Evolutionary conservation across 192 early-diverging fungal genomes (phyloP).

Genomic region (Geranomyces michiganensis): DNA sequence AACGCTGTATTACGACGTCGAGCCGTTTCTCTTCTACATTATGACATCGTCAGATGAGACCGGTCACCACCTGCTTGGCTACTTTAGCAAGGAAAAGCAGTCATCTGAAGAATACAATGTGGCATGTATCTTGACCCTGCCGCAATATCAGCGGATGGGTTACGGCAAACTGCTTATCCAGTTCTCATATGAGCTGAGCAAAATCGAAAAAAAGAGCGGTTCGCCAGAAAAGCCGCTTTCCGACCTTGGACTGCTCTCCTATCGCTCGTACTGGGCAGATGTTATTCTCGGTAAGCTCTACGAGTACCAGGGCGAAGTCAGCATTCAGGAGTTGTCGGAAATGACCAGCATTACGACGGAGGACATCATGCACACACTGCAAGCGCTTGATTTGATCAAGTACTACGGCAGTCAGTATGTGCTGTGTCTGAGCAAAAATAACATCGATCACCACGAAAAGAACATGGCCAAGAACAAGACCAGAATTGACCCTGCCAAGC

Average conservation of each 20-base stretch:
- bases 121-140: slow-evolving; percentile 97
- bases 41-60: slow-evolving; percentile 86
- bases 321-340: slow-evolving; percentile 86
- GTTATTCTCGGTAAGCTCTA: slow-evolving; percentile 78
- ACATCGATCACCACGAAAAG: slow-evolving; percentile 79
- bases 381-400: slow-evolving; percentile 84
- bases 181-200: slow-evolving; percentile 97
- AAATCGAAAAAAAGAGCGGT: slow-evolving; percentile 89
- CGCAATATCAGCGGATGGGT: slow-evolving; percentile 95
- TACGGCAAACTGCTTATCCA: slow-evolving; percentile 92
- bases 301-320: slow-evolving; percentile 74
- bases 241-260: slow-evolving; percentile 91
- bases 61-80: slow-evolving; percentile 92
- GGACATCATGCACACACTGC: slow-evolving; percentile 91
- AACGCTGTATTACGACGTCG: slow-evolving; percentile 97
- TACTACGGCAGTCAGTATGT: slow-evolving; percentile 90
- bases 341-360: slow-evolving; percentile 83
- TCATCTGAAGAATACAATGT: slow-evolving; percentile 95
- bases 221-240: slow-evolving; percentile 98
- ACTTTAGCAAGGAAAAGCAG: slow-evolving; percentile 99
- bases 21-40: slow-evolving; percentile 97
- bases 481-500: slow-evolving; percentile 75
- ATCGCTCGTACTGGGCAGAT: slow-evolving; percentile 96
- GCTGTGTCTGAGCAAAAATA: slow-evolving; percentile 84
- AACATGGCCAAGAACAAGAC: slow-evolving; percentile 76